A percentile compares a stretch with the other conserved stretches of the same genome.
Evolutionary conservation across 768 basidiomycete genomes (phyloP).

Genomic region (Coprinopsis cinerea): DNA sequence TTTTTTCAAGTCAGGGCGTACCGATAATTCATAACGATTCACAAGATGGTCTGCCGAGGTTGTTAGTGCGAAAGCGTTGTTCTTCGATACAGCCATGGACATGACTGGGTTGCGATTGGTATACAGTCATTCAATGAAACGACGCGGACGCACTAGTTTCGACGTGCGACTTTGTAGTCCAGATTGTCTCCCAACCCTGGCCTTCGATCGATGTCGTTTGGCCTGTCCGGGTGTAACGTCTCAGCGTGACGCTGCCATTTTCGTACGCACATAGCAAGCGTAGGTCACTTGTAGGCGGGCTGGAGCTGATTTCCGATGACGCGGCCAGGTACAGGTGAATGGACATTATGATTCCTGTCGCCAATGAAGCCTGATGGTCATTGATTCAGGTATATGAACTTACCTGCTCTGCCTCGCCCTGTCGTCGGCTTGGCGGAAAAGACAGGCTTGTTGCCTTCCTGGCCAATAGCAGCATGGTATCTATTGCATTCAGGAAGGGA

Average conservation of each 20-base stretch:
- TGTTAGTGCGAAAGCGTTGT: slow-evolving; percentile 58
- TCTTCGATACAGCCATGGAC: slow-evolving; percentile 70
- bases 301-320: slow-evolving; percentile 2
- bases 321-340: slow-evolving; percentile 49
- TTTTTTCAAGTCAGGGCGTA: slow-evolving; percentile 16
- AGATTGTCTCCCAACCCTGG: slow-evolving; percentile 64
- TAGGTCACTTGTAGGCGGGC: slow-evolving; percentile 35
- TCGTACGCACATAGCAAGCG: slow-evolving; percentile 77
- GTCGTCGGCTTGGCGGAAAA: slow-evolving; percentile 37
- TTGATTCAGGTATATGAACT: slow-evolving; percentile 4
- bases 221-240: slow-evolving; percentile 38
- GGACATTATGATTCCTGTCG: slow-evolving; percentile 83
- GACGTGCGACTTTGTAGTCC: slow-evolving; percentile 61
- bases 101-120: slow-evolving; percentile 51
- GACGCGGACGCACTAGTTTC: slow-evolving; percentile 53
- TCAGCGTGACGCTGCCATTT: slow-evolving; percentile 77
- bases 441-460: slow-evolving; percentile 31
- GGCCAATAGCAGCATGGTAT: slow-evolving; percentile 83
- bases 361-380: neutral
- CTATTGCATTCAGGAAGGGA: slow-evolving; percentile 60
- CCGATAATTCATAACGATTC: slow-evolving; percentile 56
- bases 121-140: neutral
- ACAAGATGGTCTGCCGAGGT: slow-evolving; percentile 84
- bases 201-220: slow-evolving; percentile 58
- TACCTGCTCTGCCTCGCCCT: slow-evolving; percentile 55